A percentile compares a stretch with the other conserved stretches of the same genome.
These are phyloP conservation scores for Talaromyces borbonicus DNA, from an alignment of 495 filamentous ascomycete species.

Conservation along the genomic window DNA sequence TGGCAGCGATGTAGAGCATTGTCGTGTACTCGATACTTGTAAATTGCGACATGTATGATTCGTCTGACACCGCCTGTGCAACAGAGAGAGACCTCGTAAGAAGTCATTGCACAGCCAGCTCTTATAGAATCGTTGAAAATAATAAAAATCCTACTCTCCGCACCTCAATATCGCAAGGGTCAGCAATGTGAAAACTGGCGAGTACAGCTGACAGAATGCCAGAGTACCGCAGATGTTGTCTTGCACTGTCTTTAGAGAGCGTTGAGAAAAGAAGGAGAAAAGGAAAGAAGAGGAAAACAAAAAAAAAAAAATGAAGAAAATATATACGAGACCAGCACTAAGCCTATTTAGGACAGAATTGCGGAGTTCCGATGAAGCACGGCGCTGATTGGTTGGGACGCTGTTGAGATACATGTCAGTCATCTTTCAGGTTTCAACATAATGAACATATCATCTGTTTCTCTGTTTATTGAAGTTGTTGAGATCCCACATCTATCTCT, in stretches of 20 bases:
- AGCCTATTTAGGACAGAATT: slow-evolving; percentile 15
- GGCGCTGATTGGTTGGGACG: slow-evolving; percentile 1
- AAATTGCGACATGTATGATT: slow-evolving; percentile 48
- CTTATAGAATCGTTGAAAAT: slow-evolving; percentile 65
- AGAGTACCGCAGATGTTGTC: slow-evolving; percentile 47
- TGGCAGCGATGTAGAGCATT: no score
- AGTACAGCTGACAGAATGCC: slow-evolving; percentile 56
- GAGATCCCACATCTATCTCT: no score
- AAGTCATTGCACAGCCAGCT: slow-evolving; percentile 70
- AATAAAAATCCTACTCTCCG: slow-evolving; percentile 61
- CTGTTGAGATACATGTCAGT: background rate
- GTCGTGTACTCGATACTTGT: no score
- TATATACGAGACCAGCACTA: slow-evolving; percentile 22
- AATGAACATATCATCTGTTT: no score
- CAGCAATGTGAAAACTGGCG: slow-evolving; percentile 54
- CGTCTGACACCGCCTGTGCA: slow-evolving; percentile 90
- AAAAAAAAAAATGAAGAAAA: slow-evolving; percentile 23
- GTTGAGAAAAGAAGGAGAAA: slow-evolving; percentile 45
- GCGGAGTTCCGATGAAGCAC: background rate
- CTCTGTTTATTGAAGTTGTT: no score
- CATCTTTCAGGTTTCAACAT: background rate
- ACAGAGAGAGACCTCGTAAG: slow-evolving; percentile 23
- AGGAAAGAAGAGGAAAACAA: slow-evolving; percentile 27
- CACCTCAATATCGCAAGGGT: slow-evolving; percentile 70
- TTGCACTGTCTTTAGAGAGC: slow-evolving; percentile 85